phyloP scores from a whole-genome alignment of 129 eudicot genomes.

The Artemisia annua region DNA sequence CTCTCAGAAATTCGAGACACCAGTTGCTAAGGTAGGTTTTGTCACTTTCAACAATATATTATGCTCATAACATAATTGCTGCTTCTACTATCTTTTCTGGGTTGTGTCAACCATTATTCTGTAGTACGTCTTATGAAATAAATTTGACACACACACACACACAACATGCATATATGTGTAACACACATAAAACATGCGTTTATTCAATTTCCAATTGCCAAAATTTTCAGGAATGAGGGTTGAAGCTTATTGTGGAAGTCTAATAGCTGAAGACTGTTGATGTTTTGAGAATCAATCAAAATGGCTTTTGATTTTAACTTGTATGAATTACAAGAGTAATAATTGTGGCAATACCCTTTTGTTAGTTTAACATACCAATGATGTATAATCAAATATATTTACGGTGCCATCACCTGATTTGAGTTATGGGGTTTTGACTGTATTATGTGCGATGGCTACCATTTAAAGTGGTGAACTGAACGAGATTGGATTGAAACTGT shows the following conservation, averaged over 20 bases:
- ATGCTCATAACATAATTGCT: background rate
- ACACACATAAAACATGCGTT: background rate
- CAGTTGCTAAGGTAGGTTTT: constrained; percentile 47
- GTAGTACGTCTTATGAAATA: background rate
- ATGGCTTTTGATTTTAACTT: constrained; percentile 24
- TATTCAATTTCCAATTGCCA: background rate
- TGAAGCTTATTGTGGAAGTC: constrained; percentile 20
- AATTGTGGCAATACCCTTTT: constrained; percentile 19
- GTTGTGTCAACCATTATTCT: background rate
- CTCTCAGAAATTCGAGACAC: constrained; percentile 56
- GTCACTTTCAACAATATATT: background rate
- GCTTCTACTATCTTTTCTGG: background rate
- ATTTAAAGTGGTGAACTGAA: background rate
- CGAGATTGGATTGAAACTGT: background rate
- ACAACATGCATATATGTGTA: background rate
- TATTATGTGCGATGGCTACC: background rate
- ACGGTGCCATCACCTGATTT: constrained; percentile 15
- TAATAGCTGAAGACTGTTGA: too few species aligned
- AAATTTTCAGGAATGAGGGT: constrained; percentile 20
- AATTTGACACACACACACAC: background rate
- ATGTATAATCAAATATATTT: constrained; percentile 27
- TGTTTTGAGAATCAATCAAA: constrained; percentile 17
- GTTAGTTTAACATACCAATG: constrained; percentile 28
- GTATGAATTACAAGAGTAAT: constrained; percentile 37
- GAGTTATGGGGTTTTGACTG: constrained; percentile 9